Percentiles rank a stretch among this genome's conserved stretches.
Conservation (phyloP, 2,329 filamentous ascomycete genomes). For the Botrytis cinerea region DNA sequence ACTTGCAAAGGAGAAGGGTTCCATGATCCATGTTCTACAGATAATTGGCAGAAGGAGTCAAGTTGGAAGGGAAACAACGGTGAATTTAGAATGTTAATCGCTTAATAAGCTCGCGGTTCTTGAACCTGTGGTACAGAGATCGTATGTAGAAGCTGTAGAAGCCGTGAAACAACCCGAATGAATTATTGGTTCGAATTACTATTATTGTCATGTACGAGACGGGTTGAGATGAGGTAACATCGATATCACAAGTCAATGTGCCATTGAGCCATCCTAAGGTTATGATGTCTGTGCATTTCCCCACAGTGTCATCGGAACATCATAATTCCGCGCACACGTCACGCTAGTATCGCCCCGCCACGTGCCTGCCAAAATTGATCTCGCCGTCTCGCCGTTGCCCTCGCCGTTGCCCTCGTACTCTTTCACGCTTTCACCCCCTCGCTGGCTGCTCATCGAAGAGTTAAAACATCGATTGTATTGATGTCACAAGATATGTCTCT, state of each 20-base stretch:
- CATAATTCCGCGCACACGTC: neutral
- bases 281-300: neutral
- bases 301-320: neutral
- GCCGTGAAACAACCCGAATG: neutral
- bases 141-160: neutral
- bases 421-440: too few species aligned
- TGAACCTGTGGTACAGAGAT: neutral
- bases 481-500: neutral
- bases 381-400: neutral
- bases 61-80: neutral
- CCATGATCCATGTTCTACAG: slow-evolving; percentile 59
- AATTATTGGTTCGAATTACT: neutral
- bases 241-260: neutral
- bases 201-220: neutral
- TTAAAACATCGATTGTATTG: neutral
- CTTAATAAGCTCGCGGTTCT: neutral
- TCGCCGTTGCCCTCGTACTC: too few species aligned
- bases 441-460: too few species aligned
- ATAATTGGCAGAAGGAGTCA: neutral
- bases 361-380: neutral
- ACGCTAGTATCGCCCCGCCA: neutral
- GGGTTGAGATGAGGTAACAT: neutral
- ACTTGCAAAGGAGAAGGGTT: slow-evolving; percentile 92
- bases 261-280: neutral
- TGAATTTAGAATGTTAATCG: neutral